phyloP scores from a whole-genome alignment of 805 yeast species.

The Pichia rugopelliculosa region DNA sequence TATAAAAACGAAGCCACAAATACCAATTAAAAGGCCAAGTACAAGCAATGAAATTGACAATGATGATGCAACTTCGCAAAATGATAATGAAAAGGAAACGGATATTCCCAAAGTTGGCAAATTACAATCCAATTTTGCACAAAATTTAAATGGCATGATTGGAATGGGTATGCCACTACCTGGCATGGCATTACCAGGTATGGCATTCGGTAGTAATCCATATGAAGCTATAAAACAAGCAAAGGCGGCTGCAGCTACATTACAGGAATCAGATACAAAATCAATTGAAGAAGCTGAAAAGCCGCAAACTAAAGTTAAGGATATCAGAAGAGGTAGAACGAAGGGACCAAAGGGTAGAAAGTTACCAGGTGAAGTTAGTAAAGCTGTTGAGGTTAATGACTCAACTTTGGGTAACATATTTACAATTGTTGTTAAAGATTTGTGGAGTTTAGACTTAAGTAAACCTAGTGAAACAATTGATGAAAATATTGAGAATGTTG shows the following conservation, averaged over 20 bases:
- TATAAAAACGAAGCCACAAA: constrained; percentile 17
- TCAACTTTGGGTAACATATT: constrained; percentile 27
- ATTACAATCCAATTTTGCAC: constrained; percentile 40
- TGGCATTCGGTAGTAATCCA: constrained; percentile 24
- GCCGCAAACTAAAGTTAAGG: constrained; percentile 18
- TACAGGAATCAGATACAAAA: constrained; percentile 3
- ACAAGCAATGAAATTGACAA: constrained; percentile 1
- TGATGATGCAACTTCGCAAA: constrained; percentile 1
- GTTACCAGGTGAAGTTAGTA: constrained; percentile 50
- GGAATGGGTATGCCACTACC: constrained; percentile 47
- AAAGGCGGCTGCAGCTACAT: constrained; percentile 8
- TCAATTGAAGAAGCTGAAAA: constrained; percentile 10
- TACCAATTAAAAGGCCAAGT: constrained; percentile 20
- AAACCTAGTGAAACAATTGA: background rate
- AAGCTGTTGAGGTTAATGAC: constrained; percentile 32
- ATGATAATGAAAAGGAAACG: background rate
- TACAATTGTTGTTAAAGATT: constrained; percentile 26
- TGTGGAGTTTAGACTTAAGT: constrained; percentile 32
- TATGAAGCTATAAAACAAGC: constrained; percentile 11
- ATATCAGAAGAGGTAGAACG: constrained; percentile 45
- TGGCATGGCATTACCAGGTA: constrained; percentile 46
- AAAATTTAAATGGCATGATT: constrained; percentile 53
- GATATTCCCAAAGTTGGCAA: constrained; percentile 14
- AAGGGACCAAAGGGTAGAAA: constrained; percentile 71
- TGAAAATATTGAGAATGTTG: background rate